Evolutionary conservation across 805 yeast genomes (phyloP).

Genomic region (Candida hungchunana): DNA sequence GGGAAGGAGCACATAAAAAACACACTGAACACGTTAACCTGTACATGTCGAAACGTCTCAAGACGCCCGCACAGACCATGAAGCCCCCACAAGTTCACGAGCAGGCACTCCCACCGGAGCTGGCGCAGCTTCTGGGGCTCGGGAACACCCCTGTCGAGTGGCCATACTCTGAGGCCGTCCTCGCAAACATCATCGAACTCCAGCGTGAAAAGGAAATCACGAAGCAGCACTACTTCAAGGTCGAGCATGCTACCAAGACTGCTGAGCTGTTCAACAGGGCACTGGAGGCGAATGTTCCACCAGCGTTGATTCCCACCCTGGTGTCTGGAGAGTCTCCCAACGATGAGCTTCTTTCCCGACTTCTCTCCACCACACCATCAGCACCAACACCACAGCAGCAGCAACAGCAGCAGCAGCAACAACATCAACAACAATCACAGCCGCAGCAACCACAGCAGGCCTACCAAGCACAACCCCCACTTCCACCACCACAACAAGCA

Average conservation of each 20-base stretch:
- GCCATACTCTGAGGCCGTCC: slow-evolving; percentile 23
- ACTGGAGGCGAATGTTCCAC: slow-evolving; percentile 56
- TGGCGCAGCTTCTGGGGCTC: slow-evolving; percentile 22
- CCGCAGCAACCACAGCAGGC: slow-evolving; percentile 2
- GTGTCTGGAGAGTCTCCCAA: slow-evolving; percentile 37
- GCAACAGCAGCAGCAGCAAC: slow-evolving; percentile 7
- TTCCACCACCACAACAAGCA: slow-evolving; percentile 1
- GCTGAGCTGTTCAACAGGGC: slow-evolving; percentile 63
- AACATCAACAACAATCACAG: slow-evolving; percentile 3
- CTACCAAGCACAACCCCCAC: neutral
- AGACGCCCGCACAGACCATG: neutral
- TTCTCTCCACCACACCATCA: slow-evolving; percentile 10
- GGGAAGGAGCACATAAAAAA: too few species aligned
- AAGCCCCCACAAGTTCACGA: neutral
- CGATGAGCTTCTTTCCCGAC: slow-evolving; percentile 14
- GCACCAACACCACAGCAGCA: slow-evolving; percentile 1
- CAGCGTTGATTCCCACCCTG: slow-evolving; percentile 55
- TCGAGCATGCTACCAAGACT: slow-evolving; percentile 58
- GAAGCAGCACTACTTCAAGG: slow-evolving; percentile 69
- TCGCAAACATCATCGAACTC: slow-evolving; percentile 22
- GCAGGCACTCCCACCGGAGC: too few species aligned
- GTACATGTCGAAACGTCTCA: too few species aligned
- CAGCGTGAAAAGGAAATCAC: slow-evolving; percentile 69
- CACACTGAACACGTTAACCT: too few species aligned
- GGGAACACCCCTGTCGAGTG: slow-evolving; percentile 22